phyloP scores from a whole-genome alignment of 257 asterid species.

The Penstemon davidsonii region DNA sequence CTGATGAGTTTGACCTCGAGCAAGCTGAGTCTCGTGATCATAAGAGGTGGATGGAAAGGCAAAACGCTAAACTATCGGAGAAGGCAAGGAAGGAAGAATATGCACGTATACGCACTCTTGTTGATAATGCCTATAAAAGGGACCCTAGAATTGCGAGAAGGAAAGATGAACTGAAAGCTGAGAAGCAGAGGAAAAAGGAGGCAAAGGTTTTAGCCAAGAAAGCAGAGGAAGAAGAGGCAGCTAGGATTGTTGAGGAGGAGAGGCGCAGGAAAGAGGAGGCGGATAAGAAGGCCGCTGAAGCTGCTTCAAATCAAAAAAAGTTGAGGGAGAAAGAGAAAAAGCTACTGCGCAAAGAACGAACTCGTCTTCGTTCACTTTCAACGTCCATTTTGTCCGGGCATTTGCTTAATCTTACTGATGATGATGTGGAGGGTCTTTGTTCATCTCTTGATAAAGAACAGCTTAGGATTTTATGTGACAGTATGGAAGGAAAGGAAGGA shows the following conservation, averaged over 20 bases:
- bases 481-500: conserved; percentile 62
- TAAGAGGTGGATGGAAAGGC: conserved; percentile 97
- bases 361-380: conserved; percentile 78
- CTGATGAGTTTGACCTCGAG: conserved; percentile 91
- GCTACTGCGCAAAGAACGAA: conserved; percentile 78
- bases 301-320: conserved; percentile 74
- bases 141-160: conserved; percentile 84
- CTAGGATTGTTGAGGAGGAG: conserved; percentile 75
- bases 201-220: conserved; percentile 84
- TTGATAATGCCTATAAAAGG: conserved; percentile 85
- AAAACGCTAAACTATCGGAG: conserved; percentile 89
- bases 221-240: conserved; percentile 84
- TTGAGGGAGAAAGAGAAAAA: conserved; percentile 80
- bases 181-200: conserved; percentile 84
- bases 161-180: conserved; percentile 81
- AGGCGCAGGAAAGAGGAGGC: conserved; percentile 74
- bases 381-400: conserved; percentile 49
- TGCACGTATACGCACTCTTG: conserved; percentile 77
- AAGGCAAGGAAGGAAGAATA: conserved; percentile 90
- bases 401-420: conserved; percentile 54
- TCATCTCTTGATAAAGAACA: conserved; percentile 71
- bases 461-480: conserved; percentile 62
- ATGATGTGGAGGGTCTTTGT: conserved; percentile 72
- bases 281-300: conserved; percentile 79
- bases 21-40: conserved; percentile 98